phyloP scores from a whole-genome alignment of 345 rosid species.

The Eucalyptus shirleyi region DNA sequence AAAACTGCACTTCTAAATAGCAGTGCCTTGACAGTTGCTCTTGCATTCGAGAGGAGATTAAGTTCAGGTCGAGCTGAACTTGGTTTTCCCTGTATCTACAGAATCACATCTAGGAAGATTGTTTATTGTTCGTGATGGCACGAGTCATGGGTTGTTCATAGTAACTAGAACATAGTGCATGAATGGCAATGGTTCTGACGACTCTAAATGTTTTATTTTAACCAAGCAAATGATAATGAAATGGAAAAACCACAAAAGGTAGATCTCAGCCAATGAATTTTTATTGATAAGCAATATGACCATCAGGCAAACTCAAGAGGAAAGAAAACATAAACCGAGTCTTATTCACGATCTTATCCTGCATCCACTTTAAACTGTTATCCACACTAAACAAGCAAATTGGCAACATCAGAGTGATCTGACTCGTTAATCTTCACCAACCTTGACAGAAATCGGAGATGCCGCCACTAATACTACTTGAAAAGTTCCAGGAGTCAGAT shows the following conservation, averaged over 20 bases:
- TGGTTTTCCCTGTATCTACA: not conserved
- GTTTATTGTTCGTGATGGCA: not conserved
- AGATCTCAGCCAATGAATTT: not conserved
- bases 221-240: not conserved
- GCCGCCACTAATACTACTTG: not conserved
- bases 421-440: not conserved
- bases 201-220: not conserved
- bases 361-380: not conserved
- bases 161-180: not conserved
- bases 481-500: not conserved
- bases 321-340: not conserved
- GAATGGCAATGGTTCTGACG: not conserved
- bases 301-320: not conserved
- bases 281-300: not conserved
- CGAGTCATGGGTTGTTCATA: not conserved
- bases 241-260: not conserved
- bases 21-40: not conserved
- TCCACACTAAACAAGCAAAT: not conserved
- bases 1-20: not conserved
- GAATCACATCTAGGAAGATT: not conserved
- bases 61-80: not conserved
- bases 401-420: not conserved
- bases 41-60: not conserved
- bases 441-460: not conserved
- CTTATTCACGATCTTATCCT: not conserved